Evolutionary conservation across 495 filamentous ascomycete species (phyloP).

Genomic region (Endocarpon pusillum): DNA sequence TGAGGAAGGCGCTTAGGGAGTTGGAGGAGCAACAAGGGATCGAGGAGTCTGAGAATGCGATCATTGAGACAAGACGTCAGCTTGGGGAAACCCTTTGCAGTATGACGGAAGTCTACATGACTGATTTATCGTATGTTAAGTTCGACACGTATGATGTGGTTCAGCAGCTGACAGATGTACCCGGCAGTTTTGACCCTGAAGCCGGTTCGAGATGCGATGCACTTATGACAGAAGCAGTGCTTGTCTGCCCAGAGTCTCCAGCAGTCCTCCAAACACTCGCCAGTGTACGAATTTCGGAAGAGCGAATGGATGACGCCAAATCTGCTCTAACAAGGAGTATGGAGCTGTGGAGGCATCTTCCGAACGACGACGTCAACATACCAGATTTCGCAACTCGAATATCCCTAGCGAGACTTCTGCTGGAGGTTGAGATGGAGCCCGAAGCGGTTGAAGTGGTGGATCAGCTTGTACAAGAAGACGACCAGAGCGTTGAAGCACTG

Average conservation of each 20-base stretch:
- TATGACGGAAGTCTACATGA: conserved; percentile 94
- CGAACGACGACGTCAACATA: conserved; percentile 42
- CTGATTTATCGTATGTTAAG: conserved; percentile 54
- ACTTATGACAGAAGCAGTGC: conserved; percentile 70
- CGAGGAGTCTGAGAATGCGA: conserved; percentile 23
- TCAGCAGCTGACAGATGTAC: not conserved
- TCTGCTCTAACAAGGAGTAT: conserved; percentile 62
- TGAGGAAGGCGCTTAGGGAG: conserved; percentile 47
- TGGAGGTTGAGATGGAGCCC: conserved; percentile 76
- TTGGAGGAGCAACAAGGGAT: conserved; percentile 22
- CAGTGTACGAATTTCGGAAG: conserved; percentile 80
- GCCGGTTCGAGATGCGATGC: conserved; percentile 72
- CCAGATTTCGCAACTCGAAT: conserved; percentile 75
- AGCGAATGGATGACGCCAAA: conserved; percentile 55
- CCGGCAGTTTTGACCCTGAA: conserved; percentile 20
- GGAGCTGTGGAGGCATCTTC: conserved; percentile 58
- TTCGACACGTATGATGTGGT: not conserved
- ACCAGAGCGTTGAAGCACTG: conserved; percentile 87
- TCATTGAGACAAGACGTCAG: conserved; percentile 54
- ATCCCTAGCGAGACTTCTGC: conserved; percentile 64
- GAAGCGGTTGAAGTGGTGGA: conserved; percentile 75
- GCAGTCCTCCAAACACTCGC: conserved; percentile 89
- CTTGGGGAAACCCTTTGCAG: conserved; percentile 76
- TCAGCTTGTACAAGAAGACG: conserved; percentile 68
- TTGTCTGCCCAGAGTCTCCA: conserved; percentile 53